A percentile compares a stretch with the other conserved stretches of the same genome.
Conservation (phyloP, 768 basidiomycete genomes). For the Leccinum broughii region DNA sequence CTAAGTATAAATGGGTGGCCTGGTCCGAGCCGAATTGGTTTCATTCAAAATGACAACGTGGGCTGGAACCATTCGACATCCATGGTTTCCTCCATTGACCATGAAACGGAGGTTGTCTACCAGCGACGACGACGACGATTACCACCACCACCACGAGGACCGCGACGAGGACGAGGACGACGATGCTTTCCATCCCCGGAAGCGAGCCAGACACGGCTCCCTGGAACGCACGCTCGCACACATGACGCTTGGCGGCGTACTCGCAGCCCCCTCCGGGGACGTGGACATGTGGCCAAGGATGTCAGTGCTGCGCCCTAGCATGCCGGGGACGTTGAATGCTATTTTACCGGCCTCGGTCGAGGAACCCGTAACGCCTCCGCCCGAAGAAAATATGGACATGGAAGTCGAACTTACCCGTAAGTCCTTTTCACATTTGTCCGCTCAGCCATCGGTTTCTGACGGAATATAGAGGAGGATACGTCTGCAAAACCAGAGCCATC, state of each 20-base stretch:
- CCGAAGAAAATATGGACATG: constrained; percentile 54
- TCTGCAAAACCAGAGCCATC: constrained; percentile 34
- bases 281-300: constrained; percentile 19
- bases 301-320: constrained; percentile 6
- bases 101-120: constrained; percentile 40
- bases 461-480: constrained; percentile 2
- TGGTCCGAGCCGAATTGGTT: not conserved
- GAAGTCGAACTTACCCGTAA: constrained; percentile 69
- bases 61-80: constrained; percentile 39
- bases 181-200: constrained; percentile 23
- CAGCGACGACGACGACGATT: constrained; percentile 19
- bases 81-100: constrained; percentile 43
- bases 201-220: constrained; percentile 49
- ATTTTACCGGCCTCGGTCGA: constrained; percentile 42
- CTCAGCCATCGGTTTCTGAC: constrained; percentile 1
- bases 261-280: constrained; percentile 13
- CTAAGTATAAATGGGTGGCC: not conserved
- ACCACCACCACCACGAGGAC: not conserved
- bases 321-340: constrained; percentile 13
- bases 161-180: constrained; percentile 16
- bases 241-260: constrained; percentile 36
- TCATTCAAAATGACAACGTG: constrained; percentile 31
- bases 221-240: constrained; percentile 61
- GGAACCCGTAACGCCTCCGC: constrained; percentile 38
- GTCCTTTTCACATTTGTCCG: constrained; percentile 5